Evolutionary conservation across 129 eudicot genomes (phyloP).

Genomic region (Lactuca saligna): DNA sequence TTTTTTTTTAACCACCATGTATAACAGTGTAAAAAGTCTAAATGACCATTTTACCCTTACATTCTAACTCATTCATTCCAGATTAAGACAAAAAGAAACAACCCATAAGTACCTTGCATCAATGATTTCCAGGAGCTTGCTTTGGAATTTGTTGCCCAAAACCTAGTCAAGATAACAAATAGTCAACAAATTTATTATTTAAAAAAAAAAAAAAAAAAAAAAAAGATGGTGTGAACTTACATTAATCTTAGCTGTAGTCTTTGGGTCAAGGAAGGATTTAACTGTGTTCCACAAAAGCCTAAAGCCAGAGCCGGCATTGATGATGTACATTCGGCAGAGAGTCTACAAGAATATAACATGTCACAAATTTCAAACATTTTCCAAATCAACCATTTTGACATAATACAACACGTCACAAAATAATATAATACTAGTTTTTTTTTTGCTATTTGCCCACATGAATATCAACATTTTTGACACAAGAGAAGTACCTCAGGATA

Average conservation of each 20-base stretch:
- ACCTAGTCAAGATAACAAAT: conserved; percentile 44
- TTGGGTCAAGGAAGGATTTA: conserved; percentile 96
- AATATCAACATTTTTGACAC: background rate
- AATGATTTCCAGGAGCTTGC: conserved; percentile 87
- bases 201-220: conserved; percentile 5
- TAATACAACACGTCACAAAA: background rate
- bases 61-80: background rate
- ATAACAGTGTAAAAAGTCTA: too few species aligned
- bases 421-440: background rate
- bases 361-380: too few species aligned
- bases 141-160: conserved; percentile 90
- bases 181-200: background rate
- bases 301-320: conserved; percentile 98
- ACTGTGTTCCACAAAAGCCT: conserved; percentile 97
- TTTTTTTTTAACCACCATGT: too few species aligned
- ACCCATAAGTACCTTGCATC: conserved; percentile 71
- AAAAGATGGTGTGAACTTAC: conserved; percentile 47
- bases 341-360: conserved; percentile 42
- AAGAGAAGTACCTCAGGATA: conserved; percentile 76
- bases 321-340: conserved; percentile 92
- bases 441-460: background rate
- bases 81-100: too few species aligned
- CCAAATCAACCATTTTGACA: background rate
- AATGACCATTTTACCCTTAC: background rate
- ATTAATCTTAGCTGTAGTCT: conserved; percentile 93